Base-by-base conservation (phyloP, 1,284 basidiomycete genomes). In the Cryptococcus amylolentus region DNA sequence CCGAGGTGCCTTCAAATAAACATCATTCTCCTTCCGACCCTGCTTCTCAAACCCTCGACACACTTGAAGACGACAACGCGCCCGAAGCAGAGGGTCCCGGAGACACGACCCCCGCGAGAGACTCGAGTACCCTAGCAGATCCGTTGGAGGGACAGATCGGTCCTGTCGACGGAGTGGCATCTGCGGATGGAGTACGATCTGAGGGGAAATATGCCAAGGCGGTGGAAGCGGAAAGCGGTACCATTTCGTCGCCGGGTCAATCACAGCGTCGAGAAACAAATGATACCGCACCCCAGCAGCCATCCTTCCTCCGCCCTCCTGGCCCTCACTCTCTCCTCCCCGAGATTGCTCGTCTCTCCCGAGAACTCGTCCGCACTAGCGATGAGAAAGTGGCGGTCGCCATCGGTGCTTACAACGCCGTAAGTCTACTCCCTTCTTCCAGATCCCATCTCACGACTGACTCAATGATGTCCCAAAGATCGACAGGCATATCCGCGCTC, bases 361-460 rank as follows among this genome's bases (percentile, higher is more conserved):
- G 66, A 51, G 76, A 78, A 48, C 62, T 78, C 6, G 67, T 78
- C 20, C 63, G 77, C 44, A 76, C 77, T 14, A 72, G 76, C 10
- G 80, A 81, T 51, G 80, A 81, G 52, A 81, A 81, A 56, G 73
- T 81, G 27, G 80, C 79, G 1, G 68, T 81, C 4, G 80, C 80
- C 8, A 64, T 77, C 0, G 79, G 79, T 6, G 78, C 80, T 2
- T 81, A 81, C 66, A 79, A 81, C 51, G 62, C 73, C 35, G 75
- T 75, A 41, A 58, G 74, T 63, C 20, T 23, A 8, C 26, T 18
- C 47, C 14, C 12, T 35, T 31, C 5, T 12, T 35, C 26, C 18
- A 23, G 18, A 23, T 46, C 14, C 12, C 10, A 26, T 7, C 44
- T 23, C 23, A 8, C 23, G 44, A 7, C 52, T 27, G 20, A 37